A percentile compares a stretch with the other conserved stretches of the same genome.
Evolutionary conservation across 2,329 filamentous ascomycete species (phyloP).

Genomic region (Lasiodiplodia hormozganensis): DNA sequence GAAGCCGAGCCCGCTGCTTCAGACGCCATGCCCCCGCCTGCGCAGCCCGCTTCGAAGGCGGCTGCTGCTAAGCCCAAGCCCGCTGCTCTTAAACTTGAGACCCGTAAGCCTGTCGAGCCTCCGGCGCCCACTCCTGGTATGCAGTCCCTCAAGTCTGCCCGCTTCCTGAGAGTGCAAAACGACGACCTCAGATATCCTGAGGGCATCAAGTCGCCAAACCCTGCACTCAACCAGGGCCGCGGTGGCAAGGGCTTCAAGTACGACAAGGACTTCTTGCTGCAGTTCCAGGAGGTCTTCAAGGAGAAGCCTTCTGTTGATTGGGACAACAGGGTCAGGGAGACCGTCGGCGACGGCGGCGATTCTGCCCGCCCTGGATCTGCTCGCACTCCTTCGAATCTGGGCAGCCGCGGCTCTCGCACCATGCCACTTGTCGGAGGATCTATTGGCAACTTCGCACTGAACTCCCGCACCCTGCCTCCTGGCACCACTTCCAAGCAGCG

Average conservation of each 20-base stretch:
- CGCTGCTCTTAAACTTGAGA: slow-evolving; percentile 85
- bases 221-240: slow-evolving; percentile 78
- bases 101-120: slow-evolving; percentile 85
- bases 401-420: slow-evolving; percentile 52
- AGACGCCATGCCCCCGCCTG: slow-evolving; percentile 53
- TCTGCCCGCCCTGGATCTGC: slow-evolving; percentile 70
- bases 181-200: slow-evolving; percentile 78
- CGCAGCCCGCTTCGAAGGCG: slow-evolving; percentile 56
- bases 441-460: slow-evolving; percentile 72
- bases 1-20: slow-evolving; percentile 47
- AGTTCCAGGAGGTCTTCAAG: slow-evolving; percentile 95
- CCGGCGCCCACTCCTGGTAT: slow-evolving; percentile 93
- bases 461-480: slow-evolving; percentile 68
- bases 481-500: slow-evolving; percentile 81
- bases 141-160: slow-evolving; percentile 89
- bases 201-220: slow-evolving; percentile 87
- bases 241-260: slow-evolving; percentile 90
- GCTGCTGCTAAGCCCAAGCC: slow-evolving; percentile 78
- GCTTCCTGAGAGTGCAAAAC: slow-evolving; percentile 81
- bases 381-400: slow-evolving; percentile 59
- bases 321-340: slow-evolving; percentile 84
- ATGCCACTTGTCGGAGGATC: slow-evolving; percentile 37
- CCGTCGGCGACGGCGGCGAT: slow-evolving; percentile 78
- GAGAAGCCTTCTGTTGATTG: slow-evolving; percentile 96
- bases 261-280: slow-evolving; percentile 91